A percentile compares a stretch with the other conserved stretches of the same genome.
phyloP scores from a whole-genome alignment of 2,329 filamentous ascomycete species.

The Xylariaceae sp. region DNA sequence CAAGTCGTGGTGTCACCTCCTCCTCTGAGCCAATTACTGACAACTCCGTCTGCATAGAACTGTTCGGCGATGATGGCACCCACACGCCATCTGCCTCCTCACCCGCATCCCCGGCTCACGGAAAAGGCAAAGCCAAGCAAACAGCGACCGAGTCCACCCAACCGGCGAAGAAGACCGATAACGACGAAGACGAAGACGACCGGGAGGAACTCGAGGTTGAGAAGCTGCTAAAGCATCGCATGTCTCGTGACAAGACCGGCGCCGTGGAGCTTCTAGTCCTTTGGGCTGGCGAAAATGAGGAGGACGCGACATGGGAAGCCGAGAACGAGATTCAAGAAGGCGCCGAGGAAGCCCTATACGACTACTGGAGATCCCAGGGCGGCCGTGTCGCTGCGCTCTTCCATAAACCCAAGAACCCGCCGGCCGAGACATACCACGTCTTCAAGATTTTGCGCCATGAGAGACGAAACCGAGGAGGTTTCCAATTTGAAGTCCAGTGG shows the following conservation, averaged over 20 bases:
- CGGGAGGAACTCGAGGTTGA: slow-evolving; percentile 28
- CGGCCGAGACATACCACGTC: slow-evolving; percentile 28
- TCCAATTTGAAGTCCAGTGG: slow-evolving; percentile 33
- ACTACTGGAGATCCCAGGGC: slow-evolving; percentile 33
- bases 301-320: slow-evolving; percentile 32
- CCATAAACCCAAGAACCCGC: slow-evolving; percentile 25
- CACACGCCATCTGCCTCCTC: neutral
- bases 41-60: slow-evolving; percentile 2
- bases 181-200: slow-evolving; percentile 14
- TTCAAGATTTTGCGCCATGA: slow-evolving; percentile 30
- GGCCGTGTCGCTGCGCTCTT: slow-evolving; percentile 31
- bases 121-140: slow-evolving; percentile 20
- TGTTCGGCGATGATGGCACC: slow-evolving; percentile 4
- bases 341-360: slow-evolving; percentile 31
- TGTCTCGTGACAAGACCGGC: slow-evolving; percentile 20
- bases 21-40: neutral
- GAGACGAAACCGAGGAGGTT: slow-evolving; percentile 26
- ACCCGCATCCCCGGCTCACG: neutral
- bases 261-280: slow-evolving; percentile 31
- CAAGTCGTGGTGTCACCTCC: neutral
- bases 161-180: neutral
- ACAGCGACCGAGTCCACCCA: neutral
- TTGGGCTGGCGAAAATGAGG: slow-evolving; percentile 27
- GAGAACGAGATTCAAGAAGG: slow-evolving; percentile 34
- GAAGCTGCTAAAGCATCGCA: slow-evolving; percentile 27